Percentiles rank a stretch among this genome's conserved stretches.
These are phyloP conservation scores for Fraxinus angustifolia DNA, from an alignment of 305 asterid species.

Conservation along the genomic window DNA sequence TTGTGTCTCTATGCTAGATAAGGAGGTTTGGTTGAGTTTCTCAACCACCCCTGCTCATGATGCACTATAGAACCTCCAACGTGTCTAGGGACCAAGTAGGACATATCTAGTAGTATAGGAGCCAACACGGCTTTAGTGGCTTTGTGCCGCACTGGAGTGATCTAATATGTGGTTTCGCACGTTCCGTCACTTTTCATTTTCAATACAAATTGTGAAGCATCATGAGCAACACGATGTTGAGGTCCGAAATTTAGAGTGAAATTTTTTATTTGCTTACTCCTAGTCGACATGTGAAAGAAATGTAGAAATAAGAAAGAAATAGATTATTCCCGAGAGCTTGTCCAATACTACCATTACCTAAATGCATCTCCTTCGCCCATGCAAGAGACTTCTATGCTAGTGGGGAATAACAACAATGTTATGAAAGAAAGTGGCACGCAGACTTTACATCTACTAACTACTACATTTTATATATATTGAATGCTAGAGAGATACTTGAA, in stretches of 20 bases:
- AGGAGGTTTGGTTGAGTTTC: not conserved
- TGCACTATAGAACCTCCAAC: not conserved
- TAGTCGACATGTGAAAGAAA: not conserved
- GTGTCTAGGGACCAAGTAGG: constrained; percentile 3
- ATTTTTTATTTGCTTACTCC: not conserved
- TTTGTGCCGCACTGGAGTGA: constrained; percentile 16
- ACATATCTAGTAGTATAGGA: constrained; percentile 16
- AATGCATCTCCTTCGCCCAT: not conserved
- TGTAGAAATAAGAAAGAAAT: not conserved
- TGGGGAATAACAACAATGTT: not conserved
- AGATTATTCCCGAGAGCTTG: not conserved
- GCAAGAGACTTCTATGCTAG: not conserved
- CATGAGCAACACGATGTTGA: not conserved
- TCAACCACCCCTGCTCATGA: not conserved
- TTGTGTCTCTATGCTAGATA: not conserved
- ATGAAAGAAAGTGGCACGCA: not conserved
- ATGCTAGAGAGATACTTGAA: not conserved
- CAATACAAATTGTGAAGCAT: not conserved
- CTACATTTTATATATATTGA: not conserved
- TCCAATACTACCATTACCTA: not conserved
- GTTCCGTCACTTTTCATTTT: not conserved
- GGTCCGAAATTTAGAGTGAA: not conserved
- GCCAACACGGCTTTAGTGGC: constrained; percentile 20
- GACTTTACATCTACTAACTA: not conserved
- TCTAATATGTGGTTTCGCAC: constrained; percentile 22